Conservation (phyloP, 768 basidiomycete genomes). For the Mycena metata region DNA sequence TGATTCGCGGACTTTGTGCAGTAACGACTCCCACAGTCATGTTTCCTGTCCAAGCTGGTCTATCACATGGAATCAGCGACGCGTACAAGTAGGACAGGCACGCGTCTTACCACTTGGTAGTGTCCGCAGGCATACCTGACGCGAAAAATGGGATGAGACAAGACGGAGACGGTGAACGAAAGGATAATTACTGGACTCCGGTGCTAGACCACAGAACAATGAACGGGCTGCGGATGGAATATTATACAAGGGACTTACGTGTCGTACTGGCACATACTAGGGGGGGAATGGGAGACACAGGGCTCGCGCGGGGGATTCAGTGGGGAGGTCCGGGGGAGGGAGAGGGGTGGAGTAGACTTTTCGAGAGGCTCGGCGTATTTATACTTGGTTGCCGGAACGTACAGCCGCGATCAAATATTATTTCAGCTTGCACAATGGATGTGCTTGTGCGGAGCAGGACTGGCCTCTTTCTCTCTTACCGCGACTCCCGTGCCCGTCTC, state of each 20-base stretch:
- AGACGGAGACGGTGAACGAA: conserved; percentile 35
- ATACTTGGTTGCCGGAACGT: background rate
- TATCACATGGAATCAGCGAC: conserved; percentile 42
- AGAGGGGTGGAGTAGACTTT: background rate
- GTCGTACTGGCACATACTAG: conserved; percentile 54
- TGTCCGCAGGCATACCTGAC: conserved; percentile 85
- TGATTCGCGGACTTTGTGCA: conserved; percentile 38
- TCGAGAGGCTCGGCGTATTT: background rate
- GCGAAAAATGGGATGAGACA: conserved; percentile 47
- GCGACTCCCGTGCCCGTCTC: conserved; percentile 76
- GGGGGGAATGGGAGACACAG: background rate
- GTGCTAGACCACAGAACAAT: conserved; percentile 12
- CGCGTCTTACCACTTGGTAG: conserved; percentile 71
- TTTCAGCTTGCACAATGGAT: too few relatives aligned
- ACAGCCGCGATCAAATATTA: too few relatives aligned
- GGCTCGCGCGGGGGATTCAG: background rate
- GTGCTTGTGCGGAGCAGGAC: conserved; percentile 80
- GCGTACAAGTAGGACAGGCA: conserved; percentile 35
- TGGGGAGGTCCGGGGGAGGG: background rate
- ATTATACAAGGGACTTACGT: conserved; percentile 45
- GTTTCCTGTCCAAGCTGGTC: conserved; percentile 65
- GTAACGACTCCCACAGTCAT: conserved; percentile 64
- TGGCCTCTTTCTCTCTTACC: conserved; percentile 92
- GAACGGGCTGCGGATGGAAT: background rate
- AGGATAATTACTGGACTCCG: conserved; percentile 50